phyloP scores from a whole-genome alignment of 768 basidiomycete species.

The Trametopsis cervina region DNA sequence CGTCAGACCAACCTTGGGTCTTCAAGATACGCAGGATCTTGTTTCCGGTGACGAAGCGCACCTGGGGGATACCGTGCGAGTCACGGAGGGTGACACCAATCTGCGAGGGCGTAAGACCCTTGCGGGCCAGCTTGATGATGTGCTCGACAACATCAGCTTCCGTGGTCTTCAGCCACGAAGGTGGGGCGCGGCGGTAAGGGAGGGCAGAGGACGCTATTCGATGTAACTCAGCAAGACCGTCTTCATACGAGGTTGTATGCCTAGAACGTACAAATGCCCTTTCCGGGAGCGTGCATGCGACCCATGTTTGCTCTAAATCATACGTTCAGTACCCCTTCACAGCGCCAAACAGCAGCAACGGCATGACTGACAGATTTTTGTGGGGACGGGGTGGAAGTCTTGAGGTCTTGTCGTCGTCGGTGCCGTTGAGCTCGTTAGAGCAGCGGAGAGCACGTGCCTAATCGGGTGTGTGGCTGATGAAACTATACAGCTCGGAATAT shows the following conservation, averaged over 20 bases:
- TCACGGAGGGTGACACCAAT: slow-evolving; percentile 98
- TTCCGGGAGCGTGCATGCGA: slow-evolving; percentile 99
- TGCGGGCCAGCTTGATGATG: slow-evolving; percentile 95
- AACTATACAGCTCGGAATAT: slow-evolving; percentile 60
- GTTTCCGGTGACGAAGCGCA: slow-evolving; percentile 97
- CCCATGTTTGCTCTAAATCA: slow-evolving; percentile 53
- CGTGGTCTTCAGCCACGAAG: slow-evolving; percentile 94
- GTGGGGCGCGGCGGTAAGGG: slow-evolving; percentile 92
- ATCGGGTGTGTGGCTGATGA: slow-evolving; percentile 29
- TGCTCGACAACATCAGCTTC: slow-evolving; percentile 94
- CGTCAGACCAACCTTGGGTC: slow-evolving; percentile 71
- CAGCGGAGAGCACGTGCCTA: slow-evolving; percentile 26
- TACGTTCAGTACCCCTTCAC: slow-evolving; percentile 4
- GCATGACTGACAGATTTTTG: slow-evolving; percentile 30
- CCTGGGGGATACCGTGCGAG: slow-evolving; percentile 97
- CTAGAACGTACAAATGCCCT: slow-evolving; percentile 90
- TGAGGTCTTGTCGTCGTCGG: slow-evolving; percentile 33
- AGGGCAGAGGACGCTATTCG: slow-evolving; percentile 83
- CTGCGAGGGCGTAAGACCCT: slow-evolving; percentile 96
- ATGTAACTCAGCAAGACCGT: slow-evolving; percentile 4
- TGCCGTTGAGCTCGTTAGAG: slow-evolving; percentile 24
- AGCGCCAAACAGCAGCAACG: slow-evolving; percentile 8
- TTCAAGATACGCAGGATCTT: slow-evolving; percentile 99
- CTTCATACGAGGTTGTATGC: slow-evolving; percentile 8
- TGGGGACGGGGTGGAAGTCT: slow-evolving; percentile 29